Conservation (phyloP, 2,329 filamentous ascomycete genomes). For the Penicillium sp. region DNA sequence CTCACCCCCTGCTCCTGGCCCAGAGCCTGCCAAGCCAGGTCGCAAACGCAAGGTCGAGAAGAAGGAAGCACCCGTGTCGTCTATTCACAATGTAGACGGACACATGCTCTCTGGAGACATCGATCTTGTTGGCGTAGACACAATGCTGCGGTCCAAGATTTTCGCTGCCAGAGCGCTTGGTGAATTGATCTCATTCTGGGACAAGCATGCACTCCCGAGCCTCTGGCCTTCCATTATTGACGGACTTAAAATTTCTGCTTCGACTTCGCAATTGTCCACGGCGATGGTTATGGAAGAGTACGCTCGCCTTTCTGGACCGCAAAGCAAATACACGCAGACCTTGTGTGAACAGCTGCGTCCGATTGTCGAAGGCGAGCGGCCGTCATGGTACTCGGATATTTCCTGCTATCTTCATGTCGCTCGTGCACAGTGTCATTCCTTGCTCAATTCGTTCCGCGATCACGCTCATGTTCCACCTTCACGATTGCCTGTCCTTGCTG, state of each 20-base stretch:
- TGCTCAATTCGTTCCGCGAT: conserved; percentile 90
- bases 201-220: conserved; percentile 56
- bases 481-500: conserved; percentile 79
- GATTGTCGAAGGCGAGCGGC: conserved; percentile 81
- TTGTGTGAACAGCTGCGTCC: conserved; percentile 66
- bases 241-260: conserved; percentile 72
- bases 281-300: conserved; percentile 89
- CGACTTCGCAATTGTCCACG: conserved; percentile 83
- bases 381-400: conserved; percentile 83
- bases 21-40: conserved; percentile 65
- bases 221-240: conserved; percentile 70
- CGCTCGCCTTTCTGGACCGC: conserved; percentile 59
- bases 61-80: conserved; percentile 64
- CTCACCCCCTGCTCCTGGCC: conserved; percentile 52
- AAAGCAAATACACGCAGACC: conserved; percentile 36
- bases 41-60: conserved; percentile 85
- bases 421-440: conserved; percentile 85
- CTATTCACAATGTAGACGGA: conserved; percentile 94
- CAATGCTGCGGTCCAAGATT: conserved; percentile 86
- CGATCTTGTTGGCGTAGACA: conserved; percentile 88
- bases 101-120: conserved; percentile 98
- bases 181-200: conserved; percentile 76
- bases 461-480: conserved; percentile 77
- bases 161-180: conserved; percentile 85
- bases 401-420: conserved; percentile 88